A percentile compares a stretch with the other conserved stretches of the same genome.
These are phyloP conservation scores for Cutaneotrichosporon sp. DNA, from an alignment of 1,284 basidiomycete genomes.

Conservation along the genomic window DNA sequence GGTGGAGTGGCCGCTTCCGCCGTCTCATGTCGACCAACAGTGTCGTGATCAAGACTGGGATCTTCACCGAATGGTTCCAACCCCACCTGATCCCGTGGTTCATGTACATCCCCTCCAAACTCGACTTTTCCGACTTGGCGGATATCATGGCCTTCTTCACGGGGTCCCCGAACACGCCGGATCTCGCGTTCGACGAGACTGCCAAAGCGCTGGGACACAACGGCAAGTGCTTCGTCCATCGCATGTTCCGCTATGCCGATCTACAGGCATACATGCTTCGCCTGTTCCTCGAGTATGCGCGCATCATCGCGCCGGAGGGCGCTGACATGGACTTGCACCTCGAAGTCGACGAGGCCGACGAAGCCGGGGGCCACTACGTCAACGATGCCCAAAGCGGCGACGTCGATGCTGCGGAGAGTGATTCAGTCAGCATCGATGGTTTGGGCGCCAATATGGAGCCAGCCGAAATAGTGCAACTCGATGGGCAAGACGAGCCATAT, in stretches of 20 bases:
- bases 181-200: conserved; percentile 45
- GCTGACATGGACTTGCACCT: conserved; percentile 15
- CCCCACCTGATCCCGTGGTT: conserved; percentile 49
- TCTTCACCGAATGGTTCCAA: conserved; percentile 48
- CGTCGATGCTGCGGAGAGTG: background rate
- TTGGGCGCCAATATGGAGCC: too few species aligned
- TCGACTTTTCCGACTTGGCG: conserved; percentile 46
- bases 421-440: background rate
- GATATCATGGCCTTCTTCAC: conserved; percentile 47
- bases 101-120: conserved; percentile 45
- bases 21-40: conserved; percentile 50
- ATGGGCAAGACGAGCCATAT: too few species aligned
- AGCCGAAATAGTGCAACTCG: too few species aligned
- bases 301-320: conserved; percentile 8
- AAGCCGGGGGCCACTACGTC: too few species aligned
- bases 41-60: conserved; percentile 50
- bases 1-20: conserved; percentile 47
- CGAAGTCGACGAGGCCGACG: background rate
- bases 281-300: conserved; percentile 44
- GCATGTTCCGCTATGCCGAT: conserved; percentile 46
- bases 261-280: conserved; percentile 51
- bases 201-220: conserved; percentile 44
- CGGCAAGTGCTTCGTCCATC: conserved; percentile 46
- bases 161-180: conserved; percentile 38
- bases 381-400: background rate